Percentiles rank a stretch among this genome's conserved stretches.
phyloP scores from a whole-genome alignment of 352 stramenopile genomes.

The Thalassiosira allenii region DNA sequence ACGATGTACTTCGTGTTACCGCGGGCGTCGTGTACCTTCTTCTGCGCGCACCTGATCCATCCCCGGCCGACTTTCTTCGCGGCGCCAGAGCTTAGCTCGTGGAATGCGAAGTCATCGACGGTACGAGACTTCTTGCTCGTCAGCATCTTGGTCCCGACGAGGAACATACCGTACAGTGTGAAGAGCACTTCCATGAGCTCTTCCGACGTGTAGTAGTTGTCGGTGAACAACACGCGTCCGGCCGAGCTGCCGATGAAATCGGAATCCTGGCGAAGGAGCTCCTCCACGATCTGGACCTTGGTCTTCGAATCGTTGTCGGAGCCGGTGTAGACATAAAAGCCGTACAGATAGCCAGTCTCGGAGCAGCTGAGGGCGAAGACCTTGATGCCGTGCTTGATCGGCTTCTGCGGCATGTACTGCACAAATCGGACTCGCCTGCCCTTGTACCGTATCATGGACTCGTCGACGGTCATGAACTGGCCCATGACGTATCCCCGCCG shows the following conservation, averaged over 20 bases:
- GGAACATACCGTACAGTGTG: not conserved
- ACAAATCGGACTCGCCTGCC: conserved; percentile 29
- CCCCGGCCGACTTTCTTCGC: not conserved
- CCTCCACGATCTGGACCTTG: not conserved
- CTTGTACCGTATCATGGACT: conserved; percentile 56
- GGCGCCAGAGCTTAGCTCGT: conserved; percentile 8
- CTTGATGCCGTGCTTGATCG: conserved; percentile 61
- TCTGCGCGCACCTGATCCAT: conserved; percentile 14
- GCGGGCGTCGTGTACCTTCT: not conserved
- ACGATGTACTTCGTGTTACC: not conserved
- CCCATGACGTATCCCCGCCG: conserved; percentile 24
- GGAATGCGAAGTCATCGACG: conserved; percentile 12
- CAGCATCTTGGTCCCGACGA: not conserved
- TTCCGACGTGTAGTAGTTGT: conserved; percentile 13
- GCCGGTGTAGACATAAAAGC: conserved; percentile 23
- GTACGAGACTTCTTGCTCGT: conserved; percentile 27
- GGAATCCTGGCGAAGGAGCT: conserved; percentile 4
- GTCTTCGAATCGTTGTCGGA: not conserved
- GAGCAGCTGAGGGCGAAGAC: conserved; percentile 49
- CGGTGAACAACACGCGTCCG: conserved; percentile 16
- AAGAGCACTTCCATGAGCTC: not conserved
- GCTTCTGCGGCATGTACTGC: conserved; percentile 54
- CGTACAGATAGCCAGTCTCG: conserved; percentile 23
- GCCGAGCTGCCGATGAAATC: not conserved
- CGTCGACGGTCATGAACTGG: conserved; percentile 43